These are phyloP conservation scores for Pseudotsuga menziesii DNA, from an alignment of 75 land plant genomes.

Conservation along the genomic window DNA sequence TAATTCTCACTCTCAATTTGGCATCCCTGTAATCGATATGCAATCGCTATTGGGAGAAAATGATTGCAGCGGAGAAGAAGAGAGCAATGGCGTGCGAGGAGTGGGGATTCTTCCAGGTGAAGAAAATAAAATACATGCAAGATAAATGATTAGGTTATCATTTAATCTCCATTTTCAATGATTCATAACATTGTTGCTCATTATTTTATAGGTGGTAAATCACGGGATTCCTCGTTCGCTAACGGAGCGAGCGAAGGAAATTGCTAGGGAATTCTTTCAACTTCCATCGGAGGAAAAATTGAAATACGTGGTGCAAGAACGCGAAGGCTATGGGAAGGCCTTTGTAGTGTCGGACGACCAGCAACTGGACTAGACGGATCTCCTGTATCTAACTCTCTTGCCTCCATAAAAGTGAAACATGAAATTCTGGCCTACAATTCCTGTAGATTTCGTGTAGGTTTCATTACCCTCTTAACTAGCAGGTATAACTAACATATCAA, in stretches of 20 bases:
- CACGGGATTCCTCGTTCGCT: conserved; percentile 10
- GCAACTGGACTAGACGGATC: conserved; percentile 68
- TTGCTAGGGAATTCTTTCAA: conserved; percentile 3
- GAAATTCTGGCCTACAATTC: conserved; percentile 35
- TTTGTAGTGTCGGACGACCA: conserved; percentile 54
- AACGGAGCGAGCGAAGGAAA: conserved; percentile 7
- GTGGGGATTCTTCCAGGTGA: conserved; percentile 12
- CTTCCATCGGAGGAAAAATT: conserved; percentile 16
- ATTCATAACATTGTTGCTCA: background rate
- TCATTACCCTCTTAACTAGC: no score
- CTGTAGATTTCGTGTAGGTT: conserved; percentile 36
- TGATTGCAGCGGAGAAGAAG: background rate
- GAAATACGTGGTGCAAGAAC: background rate
- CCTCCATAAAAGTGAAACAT: conserved; percentile 24
- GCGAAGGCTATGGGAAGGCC: background rate
- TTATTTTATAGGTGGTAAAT: conserved; percentile 10
- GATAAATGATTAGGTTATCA: background rate
- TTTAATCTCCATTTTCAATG: background rate
- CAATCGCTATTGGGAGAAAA: background rate
- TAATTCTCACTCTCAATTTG: no score
- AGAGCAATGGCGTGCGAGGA: background rate
- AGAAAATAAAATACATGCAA: background rate
- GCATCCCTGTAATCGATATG: conserved; percentile 7
- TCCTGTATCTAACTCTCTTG: conserved; percentile 18
- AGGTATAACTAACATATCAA: no score